Base-by-base conservation (phyloP, 805 yeast genomes). In the Hanseniaspora hatyaiensis region DNA sequence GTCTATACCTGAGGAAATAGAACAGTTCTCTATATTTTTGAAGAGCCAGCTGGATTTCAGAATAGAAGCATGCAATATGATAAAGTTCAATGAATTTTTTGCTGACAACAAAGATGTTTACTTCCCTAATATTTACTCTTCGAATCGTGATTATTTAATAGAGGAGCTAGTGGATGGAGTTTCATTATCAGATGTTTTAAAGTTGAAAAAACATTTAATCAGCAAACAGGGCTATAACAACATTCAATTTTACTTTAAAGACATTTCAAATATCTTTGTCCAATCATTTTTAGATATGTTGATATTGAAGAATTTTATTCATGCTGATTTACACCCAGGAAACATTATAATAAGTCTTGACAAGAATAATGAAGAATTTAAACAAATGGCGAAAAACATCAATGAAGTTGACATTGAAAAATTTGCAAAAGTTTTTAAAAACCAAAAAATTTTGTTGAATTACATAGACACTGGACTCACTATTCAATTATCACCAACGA, bases 281-380 rank as follows among this genome's bases (percentile, higher is more conserved):
- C 95, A 92, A 60, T 83, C 96, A 3, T 92, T 92, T 56, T 68
- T 92, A 53, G 82, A 87, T 57, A 92, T 92, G 99, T 69, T 92
- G 52, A 81, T 92, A 44, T 64, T 89, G 47, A 94, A 92, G 65
- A 88, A 92, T 61, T 92, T 92, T 62, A 85, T 88, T 37, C 99
- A 92, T 62, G 89, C 97, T 0, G 99, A 92, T 65, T 69, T 92
- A 51, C 99, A 92, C 55, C 96, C 98, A 0, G 99, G 99, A 3
- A 92, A 92, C 61, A 84, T 92, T 58, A 75, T 47, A 3, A 26
- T 11, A 51, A 55, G 22, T 19, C n/a, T 47, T 11, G 40, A 34
- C 15, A 30, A 47, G 16, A 51, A 58, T 5, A 59, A 60, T 46
- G 47, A 50, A 8, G 59, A 58, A 12, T 56, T 59, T 6, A 53